Conservation (phyloP, 2,329 filamentous ascomycete genomes). For the Aspergillus cejpii region DNA sequence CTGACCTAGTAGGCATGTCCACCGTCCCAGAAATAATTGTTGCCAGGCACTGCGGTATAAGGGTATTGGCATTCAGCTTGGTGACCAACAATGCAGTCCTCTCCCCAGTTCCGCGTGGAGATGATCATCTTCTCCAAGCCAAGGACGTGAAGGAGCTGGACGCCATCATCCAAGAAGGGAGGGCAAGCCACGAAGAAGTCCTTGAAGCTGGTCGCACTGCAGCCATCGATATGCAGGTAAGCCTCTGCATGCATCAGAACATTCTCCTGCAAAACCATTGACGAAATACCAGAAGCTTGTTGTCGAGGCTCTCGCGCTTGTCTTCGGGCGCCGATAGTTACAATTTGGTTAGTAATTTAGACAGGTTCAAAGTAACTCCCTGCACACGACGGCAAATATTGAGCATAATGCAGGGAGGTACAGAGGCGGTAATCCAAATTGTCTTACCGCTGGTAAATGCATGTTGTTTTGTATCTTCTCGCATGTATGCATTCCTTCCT, state of each 20-base stretch:
- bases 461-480: no score
- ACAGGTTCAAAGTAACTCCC: no score
- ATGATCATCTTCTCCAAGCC: slow-evolving; percentile 49
- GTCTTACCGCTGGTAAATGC: no score
- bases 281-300: slow-evolving; percentile 33
- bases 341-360: neutral
- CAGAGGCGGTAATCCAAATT: no score
- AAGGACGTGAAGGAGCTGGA: slow-evolving; percentile 48
- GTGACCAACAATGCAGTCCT: slow-evolving; percentile 60
- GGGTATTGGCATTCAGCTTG: slow-evolving; percentile 58
- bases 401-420: no score
- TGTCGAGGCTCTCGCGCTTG: slow-evolving; percentile 26
- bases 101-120: slow-evolving; percentile 52
- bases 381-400: neutral
- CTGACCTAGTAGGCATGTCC: slow-evolving; percentile 66
- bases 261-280: slow-evolving; percentile 8
- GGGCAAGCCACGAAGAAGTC: slow-evolving; percentile 60
- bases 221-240: slow-evolving; percentile 57
- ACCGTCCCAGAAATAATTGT: slow-evolving; percentile 63
- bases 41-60: slow-evolving; percentile 57
- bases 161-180: slow-evolving; percentile 52
- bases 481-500: neutral
- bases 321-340: slow-evolving; percentile 19
- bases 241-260: slow-evolving; percentile 7
- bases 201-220: slow-evolving; percentile 55